A percentile compares a stretch with the other conserved stretches of the same genome.
These are phyloP conservation scores for Suillus subaureus DNA, from an alignment of 768 basidiomycete genomes.

Conservation along the genomic window DNA sequence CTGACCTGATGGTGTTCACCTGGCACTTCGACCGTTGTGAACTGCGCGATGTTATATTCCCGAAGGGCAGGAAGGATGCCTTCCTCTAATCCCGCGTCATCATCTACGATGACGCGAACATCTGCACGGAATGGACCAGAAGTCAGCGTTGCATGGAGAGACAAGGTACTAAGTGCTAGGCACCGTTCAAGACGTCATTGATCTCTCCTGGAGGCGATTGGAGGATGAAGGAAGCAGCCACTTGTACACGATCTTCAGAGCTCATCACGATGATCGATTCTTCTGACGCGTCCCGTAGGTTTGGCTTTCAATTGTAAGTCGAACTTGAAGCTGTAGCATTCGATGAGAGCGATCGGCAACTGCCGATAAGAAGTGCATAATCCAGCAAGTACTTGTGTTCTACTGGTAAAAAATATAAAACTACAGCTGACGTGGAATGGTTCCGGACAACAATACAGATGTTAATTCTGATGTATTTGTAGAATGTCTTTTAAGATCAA, in stretches of 20 bases:
- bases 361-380: slow-evolving; percentile 1
- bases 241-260: slow-evolving; percentile 62
- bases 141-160: slow-evolving; percentile 10
- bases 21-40: slow-evolving; percentile 85
- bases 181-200: slow-evolving; percentile 93
- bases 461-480: slow-evolving; percentile 1
- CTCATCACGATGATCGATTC: slow-evolving; percentile 46
- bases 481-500: neutral
- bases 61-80: slow-evolving; percentile 77
- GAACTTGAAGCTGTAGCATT: neutral
- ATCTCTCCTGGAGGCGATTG: slow-evolving; percentile 97
- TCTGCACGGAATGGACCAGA: slow-evolving; percentile 49
- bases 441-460: neutral
- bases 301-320: neutral
- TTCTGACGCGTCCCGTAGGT: neutral
- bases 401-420: neutral
- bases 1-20: slow-evolving; percentile 74
- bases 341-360: neutral
- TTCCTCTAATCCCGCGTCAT: slow-evolving; percentile 81
- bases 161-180: slow-evolving; percentile 15
- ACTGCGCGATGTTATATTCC: slow-evolving; percentile 88
- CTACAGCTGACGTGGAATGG: neutral
- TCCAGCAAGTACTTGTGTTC: neutral
- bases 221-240: slow-evolving; percentile 77
- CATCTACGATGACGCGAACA: slow-evolving; percentile 84